Evolutionary conservation across 2,329 filamentous ascomycete species (phyloP).

Genomic region (Aspergillus fructus): DNA sequence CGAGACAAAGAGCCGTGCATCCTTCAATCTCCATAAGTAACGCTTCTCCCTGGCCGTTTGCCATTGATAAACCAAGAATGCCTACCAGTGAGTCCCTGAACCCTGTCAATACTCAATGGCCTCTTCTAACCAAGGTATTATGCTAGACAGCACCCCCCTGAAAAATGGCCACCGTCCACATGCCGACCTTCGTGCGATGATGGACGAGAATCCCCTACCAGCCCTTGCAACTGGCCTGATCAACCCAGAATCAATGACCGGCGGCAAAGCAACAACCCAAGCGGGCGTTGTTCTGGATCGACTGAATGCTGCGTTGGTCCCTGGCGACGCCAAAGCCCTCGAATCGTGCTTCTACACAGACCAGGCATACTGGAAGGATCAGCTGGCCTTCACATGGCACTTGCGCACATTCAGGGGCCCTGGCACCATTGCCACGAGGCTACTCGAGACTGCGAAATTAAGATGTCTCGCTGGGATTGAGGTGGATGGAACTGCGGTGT

Average conservation of each 20-base stretch:
- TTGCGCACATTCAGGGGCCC: conserved; percentile 34
- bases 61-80: not conserved
- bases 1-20: too few relatives aligned
- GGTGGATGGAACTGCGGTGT: conserved; percentile 14
- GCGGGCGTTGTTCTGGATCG: not conserved
- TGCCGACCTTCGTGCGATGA: not conserved
- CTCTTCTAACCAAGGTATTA: not conserved
- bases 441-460: conserved; percentile 7
- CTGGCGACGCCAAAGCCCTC: conserved; percentile 21
- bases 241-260: not conserved
- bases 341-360: conserved; percentile 28
- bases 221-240: not conserved
- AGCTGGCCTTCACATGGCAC: conserved; percentile 38
- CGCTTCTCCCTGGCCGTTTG: too few relatives aligned
- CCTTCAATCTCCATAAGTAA: too few relatives aligned
- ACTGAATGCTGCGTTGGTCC: conserved; percentile 14
- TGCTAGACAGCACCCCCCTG: not conserved
- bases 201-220: not conserved
- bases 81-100: not conserved
- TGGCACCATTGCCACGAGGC: conserved; percentile 21
- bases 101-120: too few relatives aligned
- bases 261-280: not conserved
- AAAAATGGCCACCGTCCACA: not conserved
- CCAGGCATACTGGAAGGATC: conserved; percentile 41
- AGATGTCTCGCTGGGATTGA: conserved; percentile 3